phyloP scores from a whole-genome alignment of 1,139 yeast species.

The Geotrichum macrosporum region DNA sequence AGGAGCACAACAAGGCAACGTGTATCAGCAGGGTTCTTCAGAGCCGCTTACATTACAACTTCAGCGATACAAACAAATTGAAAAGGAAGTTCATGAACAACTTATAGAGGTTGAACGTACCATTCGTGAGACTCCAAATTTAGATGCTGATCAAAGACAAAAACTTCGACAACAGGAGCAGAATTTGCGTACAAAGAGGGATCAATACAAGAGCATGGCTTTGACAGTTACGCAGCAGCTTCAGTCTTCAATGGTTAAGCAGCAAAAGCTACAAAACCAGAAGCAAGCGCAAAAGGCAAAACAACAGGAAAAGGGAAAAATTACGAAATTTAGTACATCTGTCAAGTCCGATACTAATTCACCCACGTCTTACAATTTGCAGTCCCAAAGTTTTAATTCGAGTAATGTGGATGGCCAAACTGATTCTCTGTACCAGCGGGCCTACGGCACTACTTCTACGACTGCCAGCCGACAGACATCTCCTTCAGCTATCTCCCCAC shows the following conservation, averaged over 20 bases:
- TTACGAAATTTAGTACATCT: background rate
- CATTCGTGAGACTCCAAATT: slow-evolving; percentile 27
- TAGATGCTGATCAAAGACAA: slow-evolving; percentile 26
- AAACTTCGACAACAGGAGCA: slow-evolving; percentile 28
- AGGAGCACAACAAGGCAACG: background rate
- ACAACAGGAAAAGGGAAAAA: slow-evolving; percentile 1
- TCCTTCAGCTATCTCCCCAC: slow-evolving; percentile 5
- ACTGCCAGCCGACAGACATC: slow-evolving; percentile 8
- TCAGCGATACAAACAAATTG: slow-evolving; percentile 14
- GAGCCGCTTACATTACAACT: slow-evolving; percentile 14
- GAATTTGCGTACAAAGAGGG: slow-evolving; percentile 28
- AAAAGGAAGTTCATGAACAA: slow-evolving; percentile 23
- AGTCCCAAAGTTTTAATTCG: background rate
- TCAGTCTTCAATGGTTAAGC: slow-evolving; percentile 25
- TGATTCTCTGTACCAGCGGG: background rate
- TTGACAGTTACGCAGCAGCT: slow-evolving; percentile 33
- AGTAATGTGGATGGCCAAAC: background rate
- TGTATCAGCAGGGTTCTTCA: slow-evolving; percentile 5
- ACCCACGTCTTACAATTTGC: background rate
- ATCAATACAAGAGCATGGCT: slow-evolving; percentile 28
- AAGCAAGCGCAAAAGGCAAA: slow-evolving; percentile 3
- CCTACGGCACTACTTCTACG: slow-evolving; percentile 1
- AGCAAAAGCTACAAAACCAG: slow-evolving; percentile 8
- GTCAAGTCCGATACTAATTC: slow-evolving; percentile 1
- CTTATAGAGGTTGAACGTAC: slow-evolving; percentile 27